These are phyloP conservation scores for Phytophthora meadii DNA, from an alignment of 352 stramenopile genomes.

Conservation along the genomic window DNA sequence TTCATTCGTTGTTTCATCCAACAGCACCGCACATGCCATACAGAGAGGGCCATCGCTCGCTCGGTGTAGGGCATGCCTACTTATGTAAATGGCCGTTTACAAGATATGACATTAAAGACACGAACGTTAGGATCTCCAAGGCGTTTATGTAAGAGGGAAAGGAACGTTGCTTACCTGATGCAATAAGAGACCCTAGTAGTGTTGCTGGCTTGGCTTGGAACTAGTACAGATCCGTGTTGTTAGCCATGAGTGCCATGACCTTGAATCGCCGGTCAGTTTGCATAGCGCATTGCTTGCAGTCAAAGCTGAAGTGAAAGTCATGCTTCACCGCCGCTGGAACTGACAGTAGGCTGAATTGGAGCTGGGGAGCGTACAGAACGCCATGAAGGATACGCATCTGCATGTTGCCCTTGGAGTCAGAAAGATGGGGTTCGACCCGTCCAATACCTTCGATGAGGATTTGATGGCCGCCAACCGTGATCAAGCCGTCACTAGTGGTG, in stretches of 20 bases:
- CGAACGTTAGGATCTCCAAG: not conserved
- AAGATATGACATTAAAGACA: not conserved
- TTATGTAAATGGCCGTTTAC: too few species aligned
- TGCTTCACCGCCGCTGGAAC: not conserved
- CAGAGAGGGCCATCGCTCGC: too few species aligned
- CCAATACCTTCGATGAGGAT: conserved; percentile 17
- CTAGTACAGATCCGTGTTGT: conserved; percentile 13
- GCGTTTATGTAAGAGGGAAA: not conserved
- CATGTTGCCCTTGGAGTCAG: conserved; percentile 19
- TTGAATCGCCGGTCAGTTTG: conserved; percentile 19
- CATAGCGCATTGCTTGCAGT: not conserved
- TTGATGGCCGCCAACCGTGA: conserved; percentile 22
- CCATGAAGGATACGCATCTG: not conserved
- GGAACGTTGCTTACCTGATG: conserved; percentile 7
- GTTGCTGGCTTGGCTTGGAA: conserved; percentile 9
- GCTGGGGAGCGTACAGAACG: too few species aligned
- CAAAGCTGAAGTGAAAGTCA: too few species aligned
- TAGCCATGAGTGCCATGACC: not conserved
- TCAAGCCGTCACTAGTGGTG: conserved; percentile 2
- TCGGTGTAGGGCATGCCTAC: too few species aligned
- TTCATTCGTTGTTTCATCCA: too few species aligned
- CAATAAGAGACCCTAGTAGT: not conserved
- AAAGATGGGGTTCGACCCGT: too few species aligned
- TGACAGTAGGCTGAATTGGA: too few species aligned
- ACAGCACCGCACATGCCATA: too few species aligned